Conservation (phyloP, 371 early-diverging fungal species). For the Fennellomyces sp. region DNA sequence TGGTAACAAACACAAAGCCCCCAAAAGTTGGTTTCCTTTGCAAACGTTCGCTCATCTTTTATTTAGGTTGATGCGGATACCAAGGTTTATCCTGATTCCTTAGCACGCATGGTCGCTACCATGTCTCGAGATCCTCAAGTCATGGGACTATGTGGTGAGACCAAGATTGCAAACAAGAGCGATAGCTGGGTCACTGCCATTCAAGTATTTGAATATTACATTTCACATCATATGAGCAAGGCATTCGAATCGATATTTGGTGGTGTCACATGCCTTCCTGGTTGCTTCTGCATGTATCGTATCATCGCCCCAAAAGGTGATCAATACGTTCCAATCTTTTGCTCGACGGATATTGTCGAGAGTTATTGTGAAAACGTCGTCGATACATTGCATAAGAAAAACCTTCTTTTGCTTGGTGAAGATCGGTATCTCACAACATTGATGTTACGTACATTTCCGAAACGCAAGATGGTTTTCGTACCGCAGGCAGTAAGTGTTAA, state of each 20-base stretch:
- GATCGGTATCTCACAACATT: slow-evolving; percentile 95
- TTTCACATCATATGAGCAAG: slow-evolving; percentile 93
- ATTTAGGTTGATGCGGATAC: slow-evolving; percentile 94
- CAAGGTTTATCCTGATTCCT: slow-evolving; percentile 80
- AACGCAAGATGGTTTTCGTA: slow-evolving; percentile 90
- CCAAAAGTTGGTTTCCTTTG: not conserved
- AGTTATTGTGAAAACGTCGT: slow-evolving; percentile 91
- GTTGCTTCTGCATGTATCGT: slow-evolving; percentile 97
- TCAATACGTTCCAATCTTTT: slow-evolving; percentile 73
- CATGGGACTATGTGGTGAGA: slow-evolving; percentile 90
- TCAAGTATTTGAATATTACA: slow-evolving; percentile 98
- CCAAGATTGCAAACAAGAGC: slow-evolving; percentile 85
- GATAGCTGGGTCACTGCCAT: slow-evolving; percentile 91
- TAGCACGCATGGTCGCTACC: slow-evolving; percentile 78
- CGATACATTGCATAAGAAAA: slow-evolving; percentile 96
- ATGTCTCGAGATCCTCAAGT: slow-evolving; percentile 79
- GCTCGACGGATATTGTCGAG: slow-evolving; percentile 84
- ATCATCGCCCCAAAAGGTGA: slow-evolving; percentile 80
- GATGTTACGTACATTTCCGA: slow-evolving; percentile 93
- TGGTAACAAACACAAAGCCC: slow-evolving; percentile 55
- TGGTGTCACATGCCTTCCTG: slow-evolving; percentile 96
- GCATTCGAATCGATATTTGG: slow-evolving; percentile 97
- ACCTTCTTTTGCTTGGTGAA: slow-evolving; percentile 92
- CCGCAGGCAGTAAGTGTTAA: slow-evolving; percentile 72
- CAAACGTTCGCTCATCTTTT: not conserved